Evolutionary conservation across 2,329 filamentous ascomycete species (phyloP).

Genomic region (Pseudovirgaria hyperparasitica): DNA sequence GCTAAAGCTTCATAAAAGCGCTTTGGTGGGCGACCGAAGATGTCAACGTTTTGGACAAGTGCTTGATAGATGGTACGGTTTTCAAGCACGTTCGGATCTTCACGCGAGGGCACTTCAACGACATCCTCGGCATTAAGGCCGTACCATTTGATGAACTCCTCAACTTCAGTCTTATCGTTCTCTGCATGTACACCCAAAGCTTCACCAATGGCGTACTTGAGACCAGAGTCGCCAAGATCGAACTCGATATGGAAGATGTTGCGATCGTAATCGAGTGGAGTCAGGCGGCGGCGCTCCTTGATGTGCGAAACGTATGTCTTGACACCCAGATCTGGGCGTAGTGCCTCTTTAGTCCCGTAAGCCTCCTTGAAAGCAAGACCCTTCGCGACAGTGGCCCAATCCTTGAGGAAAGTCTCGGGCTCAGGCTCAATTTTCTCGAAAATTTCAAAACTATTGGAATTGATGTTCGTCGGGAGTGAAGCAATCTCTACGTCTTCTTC

Average conservation of each 20-base stretch:
- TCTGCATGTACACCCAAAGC: slow-evolving; percentile 93
- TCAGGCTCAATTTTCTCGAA: slow-evolving; percentile 69
- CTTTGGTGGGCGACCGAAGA: slow-evolving; percentile 94
- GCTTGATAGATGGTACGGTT: slow-evolving; percentile 89
- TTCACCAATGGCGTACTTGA: slow-evolving; percentile 95
- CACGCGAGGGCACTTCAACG: slow-evolving; percentile 82
- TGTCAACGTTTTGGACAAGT: slow-evolving; percentile 83
- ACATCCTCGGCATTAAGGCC: slow-evolving; percentile 70
- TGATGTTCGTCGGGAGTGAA: slow-evolving; percentile 50
- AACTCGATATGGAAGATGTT: slow-evolving; percentile 99
- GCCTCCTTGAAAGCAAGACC: slow-evolving; percentile 90
- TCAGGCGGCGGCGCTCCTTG: slow-evolving; percentile 90
- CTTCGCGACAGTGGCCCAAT: slow-evolving; percentile 79
- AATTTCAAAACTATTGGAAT: slow-evolving; percentile 67
- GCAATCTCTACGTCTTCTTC: slow-evolving; percentile 44
- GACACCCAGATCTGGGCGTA: slow-evolving; percentile 75
- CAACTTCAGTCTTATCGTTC: slow-evolving; percentile 69
- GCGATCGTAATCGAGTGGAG: slow-evolving; percentile 77
- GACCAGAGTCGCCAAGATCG: slow-evolving; percentile 77
- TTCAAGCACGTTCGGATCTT: slow-evolving; percentile 61
- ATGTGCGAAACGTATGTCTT: slow-evolving; percentile 83
- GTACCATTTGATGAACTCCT: slow-evolving; percentile 82
- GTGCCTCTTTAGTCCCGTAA: slow-evolving; percentile 57
- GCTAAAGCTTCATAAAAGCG: slow-evolving; percentile 91
- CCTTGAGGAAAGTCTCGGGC: slow-evolving; percentile 50